phyloP scores from a whole-genome alignment of 495 filamentous ascomycete species.

The Lophium mytilinum region DNA sequence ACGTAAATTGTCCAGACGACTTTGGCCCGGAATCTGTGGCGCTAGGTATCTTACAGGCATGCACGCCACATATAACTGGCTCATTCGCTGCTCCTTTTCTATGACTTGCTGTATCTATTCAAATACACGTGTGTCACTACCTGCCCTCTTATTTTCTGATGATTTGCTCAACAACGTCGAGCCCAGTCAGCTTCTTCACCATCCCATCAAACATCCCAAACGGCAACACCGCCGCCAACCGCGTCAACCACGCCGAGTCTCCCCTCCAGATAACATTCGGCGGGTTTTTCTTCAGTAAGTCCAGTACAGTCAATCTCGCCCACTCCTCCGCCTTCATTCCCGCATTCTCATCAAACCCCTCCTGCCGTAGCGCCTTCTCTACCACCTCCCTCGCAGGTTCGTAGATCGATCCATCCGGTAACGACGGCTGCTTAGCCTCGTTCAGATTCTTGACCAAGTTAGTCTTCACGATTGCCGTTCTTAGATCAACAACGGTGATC shows the following conservation, averaged over 20 bases:
- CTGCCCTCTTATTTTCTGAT: no score
- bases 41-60: no score
- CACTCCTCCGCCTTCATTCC: conserved; percentile 25
- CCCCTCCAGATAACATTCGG: conserved; percentile 32
- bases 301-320: conserved; percentile 27
- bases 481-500: conserved; percentile 30
- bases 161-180: conserved; percentile 26
- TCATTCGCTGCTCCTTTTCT: no score
- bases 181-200: conserved; percentile 28
- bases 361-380: conserved; percentile 3
- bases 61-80: no score
- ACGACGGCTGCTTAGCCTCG: background rate
- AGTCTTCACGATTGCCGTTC: conserved; percentile 9
- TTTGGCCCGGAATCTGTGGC: no score
- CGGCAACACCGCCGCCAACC: conserved; percentile 27
- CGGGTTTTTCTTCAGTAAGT: conserved; percentile 27
- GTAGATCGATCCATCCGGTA: conserved; percentile 13
- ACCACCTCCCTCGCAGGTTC: conserved; percentile 10
- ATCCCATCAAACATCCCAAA: conserved; percentile 28
- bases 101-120: no score
- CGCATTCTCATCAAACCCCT: background rate
- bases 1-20: no score
- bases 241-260: conserved; percentile 19
- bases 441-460: conserved; percentile 1
- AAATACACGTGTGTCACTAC: no score